phyloP scores from a whole-genome alignment of 2,329 filamentous ascomycete genomes.

The Cladophialophora carrionii region DNA sequence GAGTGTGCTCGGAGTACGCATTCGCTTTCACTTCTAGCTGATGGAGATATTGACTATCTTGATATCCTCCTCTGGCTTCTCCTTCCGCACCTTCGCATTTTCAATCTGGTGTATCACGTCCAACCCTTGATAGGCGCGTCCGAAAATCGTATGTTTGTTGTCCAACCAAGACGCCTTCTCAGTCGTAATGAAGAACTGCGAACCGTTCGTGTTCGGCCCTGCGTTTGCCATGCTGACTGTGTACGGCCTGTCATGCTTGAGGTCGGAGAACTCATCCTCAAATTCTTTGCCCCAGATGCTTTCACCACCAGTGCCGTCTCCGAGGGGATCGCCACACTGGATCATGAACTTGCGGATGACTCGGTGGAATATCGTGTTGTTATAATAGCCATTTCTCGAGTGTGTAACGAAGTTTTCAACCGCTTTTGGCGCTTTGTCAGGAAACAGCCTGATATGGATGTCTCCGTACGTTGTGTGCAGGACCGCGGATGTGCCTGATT shows the following conservation, averaged over 20 bases:
- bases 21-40: slow-evolving; percentile 15
- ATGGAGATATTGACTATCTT: slow-evolving; percentile 85
- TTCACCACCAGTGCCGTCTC: slow-evolving; percentile 86
- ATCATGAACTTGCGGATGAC: slow-evolving; percentile 99
- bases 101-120: slow-evolving; percentile 97
- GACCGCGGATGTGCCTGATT: slow-evolving; percentile 77
- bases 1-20: too few relatives aligned
- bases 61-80: slow-evolving; percentile 95
- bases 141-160: slow-evolving; percentile 95
- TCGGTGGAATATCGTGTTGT: slow-evolving; percentile 95
- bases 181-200: slow-evolving; percentile 92
- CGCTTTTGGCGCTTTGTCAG: slow-evolving; percentile 86
- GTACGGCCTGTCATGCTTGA: slow-evolving; percentile 95
- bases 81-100: slow-evolving; percentile 80
- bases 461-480: slow-evolving; percentile 94
- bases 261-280: slow-evolving; percentile 86
- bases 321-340: slow-evolving; percentile 80
- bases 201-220: slow-evolving; percentile 90
- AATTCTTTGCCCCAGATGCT: slow-evolving; percentile 93
- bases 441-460: slow-evolving; percentile 90
- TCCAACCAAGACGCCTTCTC: slow-evolving; percentile 98
- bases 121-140: slow-evolving; percentile 82
- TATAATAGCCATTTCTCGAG: slow-evolving; percentile 88
- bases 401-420: slow-evolving; percentile 98
- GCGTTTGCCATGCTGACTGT: slow-evolving; percentile 98